Base-by-base conservation (phyloP, 192 early-diverging fungal genomes). In the Backusella liffmaniae region DNA sequence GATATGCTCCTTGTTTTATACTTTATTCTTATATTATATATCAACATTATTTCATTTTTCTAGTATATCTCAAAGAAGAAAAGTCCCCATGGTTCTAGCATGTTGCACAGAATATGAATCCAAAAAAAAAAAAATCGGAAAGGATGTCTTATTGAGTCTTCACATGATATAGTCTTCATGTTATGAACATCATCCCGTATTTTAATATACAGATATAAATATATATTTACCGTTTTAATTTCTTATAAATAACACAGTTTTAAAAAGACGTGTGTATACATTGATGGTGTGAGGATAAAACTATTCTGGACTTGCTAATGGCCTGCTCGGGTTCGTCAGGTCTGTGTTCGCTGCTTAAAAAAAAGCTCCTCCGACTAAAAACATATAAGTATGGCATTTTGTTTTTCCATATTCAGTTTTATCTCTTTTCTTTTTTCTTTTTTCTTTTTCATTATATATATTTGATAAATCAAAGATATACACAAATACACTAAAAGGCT, bases 381-480 rank as follows among this genome's bases (percentile, higher is more conserved):
- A 21, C 2, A 29, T 62, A 62, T 62, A 62, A 62, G 56, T 62
- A 62, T 62, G n/a, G 23, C 8, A 29, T 62, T 62, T 62, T 62
- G 56, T 62, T 62, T 59, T 59, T 59, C 26, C 26, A 62, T 62
- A 62, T 62, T 62, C 56, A 62, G 4, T 29, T 62, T 8, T 62
- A 21, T 69, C 7, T 23, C 37, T 35, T 49, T 37, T 69, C 37
- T 69, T 69, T 32, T 39, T 39, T 69, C 10, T 69, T 41, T 69
- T 23, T 69, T 41, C 35, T 69, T 69, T 68, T 21, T 69, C 34
- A 21, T 36, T 69, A 37, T 68, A 37, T 68, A 68, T 36, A 68
- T 68, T 68, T 36, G n/a, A 34, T 21, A 68, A 68, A 39, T 37
- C 32, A 68, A 68, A 68, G 37, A 35, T 69, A 41, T n/a, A 69